These are phyloP conservation scores for Fusarium devonianum DNA, from an alignment of 2,329 filamentous ascomycete genomes.

Conservation along the genomic window DNA sequence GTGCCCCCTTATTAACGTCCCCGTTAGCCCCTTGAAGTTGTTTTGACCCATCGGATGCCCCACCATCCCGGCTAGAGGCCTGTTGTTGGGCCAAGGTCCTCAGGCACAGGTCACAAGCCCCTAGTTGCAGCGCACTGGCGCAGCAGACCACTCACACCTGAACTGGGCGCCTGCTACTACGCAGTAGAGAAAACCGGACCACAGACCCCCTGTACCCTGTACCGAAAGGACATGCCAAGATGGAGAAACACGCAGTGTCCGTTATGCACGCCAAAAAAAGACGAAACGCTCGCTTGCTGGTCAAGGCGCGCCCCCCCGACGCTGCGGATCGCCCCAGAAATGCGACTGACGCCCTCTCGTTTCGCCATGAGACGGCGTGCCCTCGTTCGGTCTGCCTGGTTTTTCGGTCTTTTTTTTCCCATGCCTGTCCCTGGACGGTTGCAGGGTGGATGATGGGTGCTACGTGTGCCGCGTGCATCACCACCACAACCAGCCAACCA, in stretches of 20 bases:
- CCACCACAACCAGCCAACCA: conserved; percentile 10
- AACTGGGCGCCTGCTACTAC: conserved; percentile 15
- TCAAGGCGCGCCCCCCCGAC: not conserved
- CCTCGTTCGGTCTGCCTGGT: conserved; percentile 8
- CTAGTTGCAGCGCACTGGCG: conserved; percentile 1
- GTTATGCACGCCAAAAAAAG: conserved; percentile 2
- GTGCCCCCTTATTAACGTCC: conserved; percentile 12
- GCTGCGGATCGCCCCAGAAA: conserved; percentile 16
- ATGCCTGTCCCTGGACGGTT: no score
- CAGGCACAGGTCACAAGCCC: conserved; percentile 14
- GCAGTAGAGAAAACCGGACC: conserved; percentile 23
- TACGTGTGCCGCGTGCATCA: conserved; percentile 9
- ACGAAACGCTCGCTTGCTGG: not conserved
- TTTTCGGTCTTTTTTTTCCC: conserved; percentile 23
- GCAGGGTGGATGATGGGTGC: no score
- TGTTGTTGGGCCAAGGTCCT: conserved; percentile 1
- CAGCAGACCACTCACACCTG: conserved; percentile 7
- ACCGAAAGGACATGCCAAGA: no score
- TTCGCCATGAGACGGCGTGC: conserved; percentile 6
- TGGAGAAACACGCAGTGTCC: not conserved
- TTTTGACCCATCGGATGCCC: conserved; percentile 19
- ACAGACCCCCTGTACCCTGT: not conserved
- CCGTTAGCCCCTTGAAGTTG: conserved; percentile 10
- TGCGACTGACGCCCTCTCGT: conserved; percentile 28
- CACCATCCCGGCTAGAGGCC: conserved; percentile 5